A percentile compares a stretch with the other conserved stretches of the same genome.
Evolutionary conservation across 306 rosid genomes (phyloP).

Genomic region (Rosa chinensis): DNA sequence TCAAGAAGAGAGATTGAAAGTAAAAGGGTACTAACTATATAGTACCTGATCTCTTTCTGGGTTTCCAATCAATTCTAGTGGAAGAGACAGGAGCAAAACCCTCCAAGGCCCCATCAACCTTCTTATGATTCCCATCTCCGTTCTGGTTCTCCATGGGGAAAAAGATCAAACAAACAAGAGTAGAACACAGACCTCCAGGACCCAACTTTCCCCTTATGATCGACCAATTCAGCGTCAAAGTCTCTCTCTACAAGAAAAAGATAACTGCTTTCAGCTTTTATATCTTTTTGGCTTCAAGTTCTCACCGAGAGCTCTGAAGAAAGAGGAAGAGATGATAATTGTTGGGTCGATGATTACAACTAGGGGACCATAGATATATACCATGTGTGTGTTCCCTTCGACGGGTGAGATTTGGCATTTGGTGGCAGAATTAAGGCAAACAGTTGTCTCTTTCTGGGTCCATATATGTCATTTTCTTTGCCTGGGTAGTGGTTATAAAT

Average conservation of each 20-base stretch:
- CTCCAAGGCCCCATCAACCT: slow-evolving; percentile 54
- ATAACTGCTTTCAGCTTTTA: not conserved
- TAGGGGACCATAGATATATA: slow-evolving; percentile 29
- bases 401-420: slow-evolving; percentile 55
- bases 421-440: slow-evolving; percentile 40
- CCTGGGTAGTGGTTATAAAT: not conserved
- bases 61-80: slow-evolving; percentile 76
- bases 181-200: not conserved
- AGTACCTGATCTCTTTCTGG: slow-evolving; percentile 85
- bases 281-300: slow-evolving; percentile 21
- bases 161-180: not conserved
- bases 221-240: not conserved
- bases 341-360: slow-evolving; percentile 10
- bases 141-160: slow-evolving; percentile 45
- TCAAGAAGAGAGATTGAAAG: not conserved
- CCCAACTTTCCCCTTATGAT: not conserved
- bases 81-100: slow-evolving; percentile 71
- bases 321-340: slow-evolving; percentile 23
- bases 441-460: slow-evolving; percentile 33
- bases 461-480: not conserved
- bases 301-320: slow-evolving; percentile 11
- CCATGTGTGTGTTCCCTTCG: not conserved
- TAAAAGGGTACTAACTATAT: not conserved
- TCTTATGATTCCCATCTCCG: slow-evolving; percentile 22
- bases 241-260: not conserved